Conservation (phyloP, 345 rosid genomes). For the Noccaea caerulescens region DNA sequence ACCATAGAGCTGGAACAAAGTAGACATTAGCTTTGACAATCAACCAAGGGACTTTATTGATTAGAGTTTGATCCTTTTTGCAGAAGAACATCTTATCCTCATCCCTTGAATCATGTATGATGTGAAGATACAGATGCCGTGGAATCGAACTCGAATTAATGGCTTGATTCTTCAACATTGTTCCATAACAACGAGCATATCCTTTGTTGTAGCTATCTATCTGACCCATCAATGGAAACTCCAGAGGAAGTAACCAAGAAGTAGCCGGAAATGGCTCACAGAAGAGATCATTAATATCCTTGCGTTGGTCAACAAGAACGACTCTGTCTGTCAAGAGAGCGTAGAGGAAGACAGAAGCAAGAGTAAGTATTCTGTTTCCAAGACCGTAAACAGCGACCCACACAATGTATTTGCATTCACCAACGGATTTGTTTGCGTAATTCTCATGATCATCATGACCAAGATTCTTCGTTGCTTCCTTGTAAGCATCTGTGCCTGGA, state of each 20-base stretch:
- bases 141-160: slow-evolving; percentile 36
- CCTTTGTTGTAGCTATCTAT: slow-evolving; percentile 21
- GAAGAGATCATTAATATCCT: slow-evolving; percentile 45
- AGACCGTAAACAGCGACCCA: slow-evolving; percentile 44
- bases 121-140: slow-evolving; percentile 55
- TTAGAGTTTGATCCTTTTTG: slow-evolving; percentile 50
- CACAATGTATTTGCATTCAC: slow-evolving; percentile 47
- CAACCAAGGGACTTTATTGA: slow-evolving; percentile 63
- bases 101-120: slow-evolving; percentile 55
- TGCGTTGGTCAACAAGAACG: slow-evolving; percentile 43
- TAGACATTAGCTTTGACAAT: slow-evolving; percentile 61
- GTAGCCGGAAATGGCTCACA: slow-evolving; percentile 50
- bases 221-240: slow-evolving; percentile 41
- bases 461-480: slow-evolving; percentile 30
- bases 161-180: slow-evolving; percentile 29
- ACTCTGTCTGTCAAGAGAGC: slow-evolving; percentile 48
- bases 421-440: slow-evolving; percentile 6
- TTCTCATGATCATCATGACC: slow-evolving; percentile 9
- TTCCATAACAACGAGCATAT: slow-evolving; percentile 31
- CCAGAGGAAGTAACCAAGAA: slow-evolving; percentile 45
- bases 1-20: slow-evolving; percentile 59
- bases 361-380: slow-evolving; percentile 51
- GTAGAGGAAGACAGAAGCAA: slow-evolving; percentile 51
- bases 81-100: slow-evolving; percentile 66
- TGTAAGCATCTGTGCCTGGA: slow-evolving; percentile 43